Evolutionary conservation across 495 filamentous ascomycete species (phyloP).

Genomic region (Baudoinia panamericana): DNA sequence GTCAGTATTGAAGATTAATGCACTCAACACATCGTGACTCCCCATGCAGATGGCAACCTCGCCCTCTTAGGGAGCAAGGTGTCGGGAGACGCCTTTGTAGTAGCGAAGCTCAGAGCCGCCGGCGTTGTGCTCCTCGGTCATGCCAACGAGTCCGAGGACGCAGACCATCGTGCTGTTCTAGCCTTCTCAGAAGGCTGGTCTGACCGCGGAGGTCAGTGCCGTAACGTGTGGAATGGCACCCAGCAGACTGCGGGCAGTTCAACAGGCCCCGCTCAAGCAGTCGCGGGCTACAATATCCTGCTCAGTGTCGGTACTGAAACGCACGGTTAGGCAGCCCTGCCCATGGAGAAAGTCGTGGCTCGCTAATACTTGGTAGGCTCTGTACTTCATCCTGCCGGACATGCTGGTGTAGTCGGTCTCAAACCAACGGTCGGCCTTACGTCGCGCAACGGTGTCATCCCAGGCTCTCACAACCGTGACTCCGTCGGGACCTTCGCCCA

Average conservation of each 20-base stretch:
- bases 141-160: slow-evolving; percentile 34
- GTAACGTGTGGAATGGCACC: slow-evolving; percentile 2
- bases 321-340: not conserved
- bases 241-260: not conserved
- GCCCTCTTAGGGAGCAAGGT: slow-evolving; percentile 34
- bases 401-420: slow-evolving; percentile 13
- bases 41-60: slow-evolving; percentile 16
- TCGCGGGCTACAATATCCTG: not conserved
- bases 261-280: not conserved
- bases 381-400: slow-evolving; percentile 7
- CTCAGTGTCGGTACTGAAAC: slow-evolving; percentile 13
- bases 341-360: not conserved
- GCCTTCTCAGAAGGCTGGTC: slow-evolving; percentile 9
- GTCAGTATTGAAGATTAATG: not conserved
- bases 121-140: slow-evolving; percentile 41
- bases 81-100: slow-evolving; percentile 35
- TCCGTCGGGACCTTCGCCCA: slow-evolving; percentile 12
- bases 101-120: slow-evolving; percentile 35
- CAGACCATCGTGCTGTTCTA: slow-evolving; percentile 14
- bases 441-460: slow-evolving; percentile 12
- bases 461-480: slow-evolving; percentile 5
- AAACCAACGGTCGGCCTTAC: slow-evolving; percentile 16
- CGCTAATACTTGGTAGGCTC: slow-evolving; percentile 1
- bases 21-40: too few species aligned
- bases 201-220: slow-evolving; percentile 7